Conservation (phyloP, 805 yeast genomes). For the Myxozyma melibiosi region DNA sequence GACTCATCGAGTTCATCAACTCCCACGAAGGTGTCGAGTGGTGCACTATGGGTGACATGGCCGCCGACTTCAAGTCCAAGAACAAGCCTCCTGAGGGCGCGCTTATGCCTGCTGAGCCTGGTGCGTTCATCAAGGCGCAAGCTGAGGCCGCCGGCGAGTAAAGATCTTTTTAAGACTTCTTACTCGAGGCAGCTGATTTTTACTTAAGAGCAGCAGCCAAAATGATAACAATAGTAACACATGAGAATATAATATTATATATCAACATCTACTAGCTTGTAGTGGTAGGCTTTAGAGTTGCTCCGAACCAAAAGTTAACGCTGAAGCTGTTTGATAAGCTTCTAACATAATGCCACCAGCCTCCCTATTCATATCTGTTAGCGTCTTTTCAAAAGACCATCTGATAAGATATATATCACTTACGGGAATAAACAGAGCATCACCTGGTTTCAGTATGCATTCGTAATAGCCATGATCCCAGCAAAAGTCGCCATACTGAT, state of each 20-base stretch:
- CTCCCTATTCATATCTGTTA: constrained; percentile 11
- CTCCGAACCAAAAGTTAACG: constrained; percentile 37
- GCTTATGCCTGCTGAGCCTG: constrained; percentile 37
- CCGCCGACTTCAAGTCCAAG: constrained; percentile 41
- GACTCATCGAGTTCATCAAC: constrained; percentile 45
- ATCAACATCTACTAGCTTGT: too few relatives aligned
- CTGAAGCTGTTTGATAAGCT: constrained; percentile 34
- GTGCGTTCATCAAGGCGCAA: constrained; percentile 23
- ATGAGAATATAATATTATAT: too few relatives aligned
- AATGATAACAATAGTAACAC: too few relatives aligned
- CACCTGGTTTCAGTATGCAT: constrained; percentile 37
- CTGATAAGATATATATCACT: neutral
- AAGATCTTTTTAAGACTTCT: too few relatives aligned
- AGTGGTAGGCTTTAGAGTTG: neutral
- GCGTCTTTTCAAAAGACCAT: neutral
- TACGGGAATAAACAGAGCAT: constrained; percentile 36
- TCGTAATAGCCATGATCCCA: constrained; percentile 35
- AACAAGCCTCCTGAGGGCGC: constrained; percentile 41
- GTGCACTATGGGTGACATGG: constrained; percentile 46
- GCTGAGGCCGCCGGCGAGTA: constrained; percentile 1
- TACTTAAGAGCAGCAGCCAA: too few relatives aligned
- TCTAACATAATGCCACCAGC: constrained; percentile 39
- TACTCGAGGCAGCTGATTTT: too few relatives aligned
- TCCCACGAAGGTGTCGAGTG: constrained; percentile 47
- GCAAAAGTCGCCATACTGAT: constrained; percentile 33